Conservation (phyloP, 306 rosid genomes). For the Vigna trinervia region DNA sequence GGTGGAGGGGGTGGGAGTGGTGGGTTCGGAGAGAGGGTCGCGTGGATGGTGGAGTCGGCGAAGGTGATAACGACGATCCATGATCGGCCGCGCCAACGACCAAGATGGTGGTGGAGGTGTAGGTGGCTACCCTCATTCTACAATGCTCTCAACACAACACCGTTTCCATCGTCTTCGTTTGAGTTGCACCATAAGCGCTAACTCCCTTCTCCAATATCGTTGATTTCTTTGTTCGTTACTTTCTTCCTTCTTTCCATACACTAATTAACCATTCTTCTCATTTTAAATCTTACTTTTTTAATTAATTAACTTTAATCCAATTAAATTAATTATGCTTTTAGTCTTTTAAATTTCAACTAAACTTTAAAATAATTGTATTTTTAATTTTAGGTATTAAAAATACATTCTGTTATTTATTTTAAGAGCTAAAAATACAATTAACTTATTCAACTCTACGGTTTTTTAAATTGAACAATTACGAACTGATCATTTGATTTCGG, state of each 20-base stretch:
- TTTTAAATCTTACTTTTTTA: too few relatives aligned
- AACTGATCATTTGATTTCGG: too few relatives aligned
- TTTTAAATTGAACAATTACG: too few relatives aligned
- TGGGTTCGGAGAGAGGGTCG: slow-evolving; percentile 54
- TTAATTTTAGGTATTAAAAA: too few relatives aligned
- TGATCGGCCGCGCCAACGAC: slow-evolving; percentile 10
- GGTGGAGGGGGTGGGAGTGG: slow-evolving; percentile 59
- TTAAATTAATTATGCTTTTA: too few relatives aligned
- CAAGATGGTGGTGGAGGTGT: neutral
- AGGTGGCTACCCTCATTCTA: slow-evolving; percentile 38
- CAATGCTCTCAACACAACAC: slow-evolving; percentile 9
- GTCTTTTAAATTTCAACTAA: too few relatives aligned
- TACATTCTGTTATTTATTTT: too few relatives aligned
- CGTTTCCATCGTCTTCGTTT: neutral
- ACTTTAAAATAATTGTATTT: too few relatives aligned
- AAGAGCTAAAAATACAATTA: too few relatives aligned
- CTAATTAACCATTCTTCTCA: too few relatives aligned
- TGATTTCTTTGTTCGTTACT: neutral
- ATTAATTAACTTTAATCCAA: too few relatives aligned
- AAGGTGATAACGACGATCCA: slow-evolving; percentile 37
- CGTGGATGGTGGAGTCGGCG: neutral
- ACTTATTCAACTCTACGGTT: too few relatives aligned
- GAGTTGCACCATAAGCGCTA: slow-evolving; percentile 47
- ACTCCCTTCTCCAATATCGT: slow-evolving; percentile 33
- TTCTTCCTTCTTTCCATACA: neutral